Evolutionary conservation across 768 basidiomycete genomes (phyloP).

Genomic region (Tremella mesenterica): DNA sequence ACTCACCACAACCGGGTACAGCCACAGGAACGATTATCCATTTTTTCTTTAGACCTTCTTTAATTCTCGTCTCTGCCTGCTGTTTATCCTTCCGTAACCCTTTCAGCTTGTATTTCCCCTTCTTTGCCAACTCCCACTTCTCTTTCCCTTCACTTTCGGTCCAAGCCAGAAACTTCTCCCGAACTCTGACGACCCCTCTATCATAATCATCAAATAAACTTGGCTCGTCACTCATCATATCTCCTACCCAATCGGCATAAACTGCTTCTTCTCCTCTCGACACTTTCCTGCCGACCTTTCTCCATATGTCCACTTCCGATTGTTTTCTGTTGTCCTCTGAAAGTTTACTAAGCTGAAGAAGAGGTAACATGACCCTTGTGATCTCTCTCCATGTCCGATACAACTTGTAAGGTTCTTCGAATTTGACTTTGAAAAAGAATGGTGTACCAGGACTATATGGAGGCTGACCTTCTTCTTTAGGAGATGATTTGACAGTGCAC

Average conservation of each 20-base stretch:
- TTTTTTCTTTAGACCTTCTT: conserved; percentile 48
- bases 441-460: conserved; percentile 73
- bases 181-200: conserved; percentile 73
- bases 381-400: conserved; percentile 96
- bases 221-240: conserved; percentile 60
- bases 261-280: conserved; percentile 64
- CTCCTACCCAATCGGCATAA: conserved; percentile 75
- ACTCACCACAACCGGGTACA: conserved; percentile 83
- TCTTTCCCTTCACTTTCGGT: conserved; percentile 51
- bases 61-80: conserved; percentile 24
- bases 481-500: conserved; percentile 53
- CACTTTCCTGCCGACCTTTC: conserved; percentile 58
- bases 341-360: conserved; percentile 19
- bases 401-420: conserved; percentile 98
- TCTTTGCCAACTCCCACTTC: conserved; percentile 36
- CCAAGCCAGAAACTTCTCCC: conserved; percentile 72
- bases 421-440: conserved; percentile 99
- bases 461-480: conserved; percentile 28
- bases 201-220: conserved; percentile 58
- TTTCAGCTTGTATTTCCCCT: conserved; percentile 42
- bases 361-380: conserved; percentile 62
- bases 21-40: conserved; percentile 81
- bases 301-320: conserved; percentile 22
- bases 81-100: conserved; percentile 16
- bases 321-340: conserved; percentile 12